Evolutionary conservation across 495 filamentous ascomycete species (phyloP).

Genomic region (Parmelia sp.): DNA sequence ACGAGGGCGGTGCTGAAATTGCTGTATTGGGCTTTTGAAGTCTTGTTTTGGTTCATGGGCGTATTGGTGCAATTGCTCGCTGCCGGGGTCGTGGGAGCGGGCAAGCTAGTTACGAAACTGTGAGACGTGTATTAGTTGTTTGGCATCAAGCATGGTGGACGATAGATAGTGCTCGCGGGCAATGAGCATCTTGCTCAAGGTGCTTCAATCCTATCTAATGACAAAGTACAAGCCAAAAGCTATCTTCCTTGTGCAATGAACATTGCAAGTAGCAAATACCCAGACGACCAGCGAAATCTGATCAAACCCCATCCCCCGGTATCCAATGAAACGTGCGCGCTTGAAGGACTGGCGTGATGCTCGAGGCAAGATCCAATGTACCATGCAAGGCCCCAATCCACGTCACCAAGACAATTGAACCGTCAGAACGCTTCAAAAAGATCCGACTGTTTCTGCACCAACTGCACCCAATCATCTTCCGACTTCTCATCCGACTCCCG

Average conservation of each 20-base stretch:
- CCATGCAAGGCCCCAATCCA: not conserved
- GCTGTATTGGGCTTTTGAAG: conserved; percentile 26
- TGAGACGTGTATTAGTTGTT: conserved; percentile 2
- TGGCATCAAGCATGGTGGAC: too few species aligned
- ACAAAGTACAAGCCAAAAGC: not conserved
- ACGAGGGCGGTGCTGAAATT: conserved; percentile 25
- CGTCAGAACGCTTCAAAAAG: not conserved
- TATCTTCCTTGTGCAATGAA: not conserved
- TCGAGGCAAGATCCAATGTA: too few species aligned
- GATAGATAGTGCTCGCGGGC: not conserved
- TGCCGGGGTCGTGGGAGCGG: conserved; percentile 21
- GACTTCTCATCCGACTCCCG: not conserved
- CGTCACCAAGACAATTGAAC: not conserved
- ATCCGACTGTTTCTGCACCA: not conserved
- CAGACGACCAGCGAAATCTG: not conserved
- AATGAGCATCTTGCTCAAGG: too few species aligned
- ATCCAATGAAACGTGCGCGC: not conserved
- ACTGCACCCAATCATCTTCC: not conserved
- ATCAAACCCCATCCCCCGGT: not conserved
- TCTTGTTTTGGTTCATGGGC: conserved; percentile 26
- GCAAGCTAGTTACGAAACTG: conserved; percentile 23
- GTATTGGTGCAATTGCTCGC: conserved; percentile 27
- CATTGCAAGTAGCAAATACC: not conserved
- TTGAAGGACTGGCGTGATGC: too few species aligned
- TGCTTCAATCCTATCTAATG: not conserved